A percentile compares a stretch with the other conserved stretches of the same genome.
phyloP scores from a whole-genome alignment of 2,329 filamentous ascomycete genomes.

The Talaromyces verruculosus region DNA sequence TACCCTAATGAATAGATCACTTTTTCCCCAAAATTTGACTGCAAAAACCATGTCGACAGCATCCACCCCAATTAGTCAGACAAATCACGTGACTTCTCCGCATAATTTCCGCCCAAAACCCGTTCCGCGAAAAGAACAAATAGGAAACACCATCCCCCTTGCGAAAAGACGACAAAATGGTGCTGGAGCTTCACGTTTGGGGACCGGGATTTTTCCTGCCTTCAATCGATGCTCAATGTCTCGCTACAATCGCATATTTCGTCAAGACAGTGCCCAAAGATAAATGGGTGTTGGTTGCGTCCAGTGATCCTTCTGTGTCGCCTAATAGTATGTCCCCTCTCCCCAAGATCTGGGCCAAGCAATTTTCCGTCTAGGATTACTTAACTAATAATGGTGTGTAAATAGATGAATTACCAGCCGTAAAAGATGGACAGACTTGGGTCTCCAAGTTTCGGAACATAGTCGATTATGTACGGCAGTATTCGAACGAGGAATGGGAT shows the following conservation, averaged over 20 bases:
- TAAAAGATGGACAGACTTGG: slow-evolving; percentile 56
- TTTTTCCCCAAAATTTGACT: neutral
- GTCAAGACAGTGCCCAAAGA: slow-evolving; percentile 59
- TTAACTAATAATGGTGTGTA: slow-evolving; percentile 47
- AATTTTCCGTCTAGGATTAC: too few species aligned
- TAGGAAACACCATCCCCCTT: neutral
- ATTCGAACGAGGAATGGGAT: slow-evolving; percentile 51
- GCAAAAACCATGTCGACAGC: neutral
- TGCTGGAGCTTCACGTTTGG: slow-evolving; percentile 82
- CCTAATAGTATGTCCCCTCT: slow-evolving; percentile 50
- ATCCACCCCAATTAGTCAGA: neutral
- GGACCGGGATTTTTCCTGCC: slow-evolving; percentile 84
- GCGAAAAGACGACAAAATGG: neutral
- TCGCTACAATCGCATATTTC: slow-evolving; percentile 78
- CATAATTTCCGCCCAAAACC: neutral
- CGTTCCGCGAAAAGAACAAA: neutral
- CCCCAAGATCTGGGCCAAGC: too few species aligned
- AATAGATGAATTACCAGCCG: slow-evolving; percentile 57
- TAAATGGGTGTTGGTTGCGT: slow-evolving; percentile 70
- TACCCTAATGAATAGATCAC: neutral
- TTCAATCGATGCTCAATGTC: slow-evolving; percentile 87
- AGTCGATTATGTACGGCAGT: slow-evolving; percentile 51
- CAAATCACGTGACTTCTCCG: neutral
- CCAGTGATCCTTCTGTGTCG: slow-evolving; percentile 69
- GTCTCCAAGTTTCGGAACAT: slow-evolving; percentile 57